phyloP scores from a whole-genome alignment of 441 rosid species.

The Arabidopsis hybrid region DNA sequence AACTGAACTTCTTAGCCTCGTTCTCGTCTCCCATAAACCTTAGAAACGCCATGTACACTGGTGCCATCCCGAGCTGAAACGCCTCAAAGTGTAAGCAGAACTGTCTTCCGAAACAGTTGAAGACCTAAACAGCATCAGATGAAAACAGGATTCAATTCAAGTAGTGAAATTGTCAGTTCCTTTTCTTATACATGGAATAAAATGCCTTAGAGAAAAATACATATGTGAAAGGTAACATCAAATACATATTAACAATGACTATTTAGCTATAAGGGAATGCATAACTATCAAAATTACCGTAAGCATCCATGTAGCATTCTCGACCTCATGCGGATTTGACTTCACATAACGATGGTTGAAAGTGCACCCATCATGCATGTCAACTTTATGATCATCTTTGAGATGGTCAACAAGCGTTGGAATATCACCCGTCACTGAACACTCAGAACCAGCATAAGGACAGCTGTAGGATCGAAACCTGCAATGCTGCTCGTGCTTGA shows the following conservation, averaged over 20 bases:
- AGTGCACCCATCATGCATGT: constrained; percentile 86
- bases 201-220: not conserved
- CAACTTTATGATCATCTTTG: constrained; percentile 85
- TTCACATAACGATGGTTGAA: constrained; percentile 89
- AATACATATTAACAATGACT: not conserved
- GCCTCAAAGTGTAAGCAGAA: constrained; percentile 95
- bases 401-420: constrained; percentile 71
- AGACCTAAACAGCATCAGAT: constrained; percentile 53
- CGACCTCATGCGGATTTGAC: constrained; percentile 80
- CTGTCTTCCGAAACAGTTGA: constrained; percentile 82
- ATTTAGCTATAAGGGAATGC: not conserved
- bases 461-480: constrained; percentile 73
- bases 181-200: not conserved
- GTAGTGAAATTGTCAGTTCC: not conserved
- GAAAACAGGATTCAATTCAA: constrained; percentile 2
- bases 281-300: constrained; percentile 56
- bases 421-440: constrained; percentile 79
- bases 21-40: constrained; percentile 88
- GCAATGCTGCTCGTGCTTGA: constrained; percentile 81
- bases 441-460: constrained; percentile 89
- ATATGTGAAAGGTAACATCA: not conserved
- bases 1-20: constrained; percentile 75
- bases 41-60: constrained; percentile 86
- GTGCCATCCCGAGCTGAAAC: constrained; percentile 73
- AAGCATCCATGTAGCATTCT: constrained; percentile 93